A percentile compares a stretch with the other conserved stretches of the same genome.
Conservation (phyloP, 108 stramenopile species). For the Cylindrotheca closterium region DNA sequence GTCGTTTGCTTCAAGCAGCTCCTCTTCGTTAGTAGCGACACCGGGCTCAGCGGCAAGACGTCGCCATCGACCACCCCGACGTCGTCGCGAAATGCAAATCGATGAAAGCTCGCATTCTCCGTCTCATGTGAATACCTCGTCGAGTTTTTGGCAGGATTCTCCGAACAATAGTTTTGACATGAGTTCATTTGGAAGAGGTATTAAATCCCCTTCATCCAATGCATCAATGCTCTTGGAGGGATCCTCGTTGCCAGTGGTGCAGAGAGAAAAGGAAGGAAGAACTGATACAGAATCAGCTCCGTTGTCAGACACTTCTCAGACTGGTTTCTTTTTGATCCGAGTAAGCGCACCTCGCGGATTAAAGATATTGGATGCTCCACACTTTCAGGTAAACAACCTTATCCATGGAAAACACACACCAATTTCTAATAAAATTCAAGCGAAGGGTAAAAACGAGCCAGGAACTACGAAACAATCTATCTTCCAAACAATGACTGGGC, state of each 20-base stretch:
- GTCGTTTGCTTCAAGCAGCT: constrained; percentile 25
- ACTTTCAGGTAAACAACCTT: constrained; percentile 76
- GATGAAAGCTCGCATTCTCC: constrained; percentile 9
- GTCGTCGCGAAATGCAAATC: constrained; percentile 21
- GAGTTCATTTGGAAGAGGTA: constrained; percentile 4
- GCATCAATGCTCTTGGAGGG: constrained; percentile 51
- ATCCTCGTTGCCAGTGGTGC: constrained; percentile 13
- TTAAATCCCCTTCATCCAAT: constrained; percentile 47
- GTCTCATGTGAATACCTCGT: constrained; percentile 14
- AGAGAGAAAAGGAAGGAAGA: not conserved
- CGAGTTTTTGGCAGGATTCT: not conserved
- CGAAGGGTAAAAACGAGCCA: constrained; percentile 36
- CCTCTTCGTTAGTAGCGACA: constrained; percentile 41
- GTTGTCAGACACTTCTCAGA: constrained; percentile 10
- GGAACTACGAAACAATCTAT: constrained; percentile 25
- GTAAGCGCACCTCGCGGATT: constrained; percentile 77
- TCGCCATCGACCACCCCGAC: constrained; percentile 53
- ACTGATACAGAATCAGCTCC: constrained; percentile 32
- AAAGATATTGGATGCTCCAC: constrained; percentile 84
- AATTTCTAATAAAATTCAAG: constrained; percentile 10
- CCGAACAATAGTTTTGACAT: constrained; percentile 1
- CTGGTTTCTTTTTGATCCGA: constrained; percentile 66
- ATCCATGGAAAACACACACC: constrained; percentile 54
- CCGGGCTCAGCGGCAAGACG: constrained; percentile 38
- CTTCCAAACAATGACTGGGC: constrained; percentile 53